A percentile compares a stretch with the other conserved stretches of the same genome.
phyloP scores from a whole-genome alignment of 2,329 filamentous ascomycete genomes.

The Kalaharituber pfeilii region DNA sequence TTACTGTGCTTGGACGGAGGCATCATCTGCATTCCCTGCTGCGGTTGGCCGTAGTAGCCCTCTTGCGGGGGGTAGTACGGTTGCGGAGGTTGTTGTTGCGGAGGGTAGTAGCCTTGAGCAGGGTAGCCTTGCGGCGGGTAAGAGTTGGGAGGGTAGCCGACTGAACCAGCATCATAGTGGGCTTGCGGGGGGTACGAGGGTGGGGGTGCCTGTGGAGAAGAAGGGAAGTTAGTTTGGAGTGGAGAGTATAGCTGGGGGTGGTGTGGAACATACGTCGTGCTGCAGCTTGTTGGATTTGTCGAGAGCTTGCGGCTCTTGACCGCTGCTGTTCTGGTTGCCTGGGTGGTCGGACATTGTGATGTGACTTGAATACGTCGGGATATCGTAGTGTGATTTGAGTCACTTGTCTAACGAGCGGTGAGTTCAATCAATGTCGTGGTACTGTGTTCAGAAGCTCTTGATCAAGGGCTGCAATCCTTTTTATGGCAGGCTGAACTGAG shows the following conservation, averaged over 20 bases:
- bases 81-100: constrained; percentile 4
- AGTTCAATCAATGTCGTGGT: too few relatives aligned
- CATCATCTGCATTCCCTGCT: constrained; percentile 13
- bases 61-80: constrained; percentile 2
- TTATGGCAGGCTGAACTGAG: too few relatives aligned
- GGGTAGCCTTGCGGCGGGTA: background rate
- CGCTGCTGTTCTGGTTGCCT: background rate
- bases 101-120: constrained; percentile 2
- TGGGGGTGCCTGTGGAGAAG: background rate
- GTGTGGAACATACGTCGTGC: background rate
- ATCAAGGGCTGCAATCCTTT: too few relatives aligned
- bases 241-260: background rate
- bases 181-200: background rate
- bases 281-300: background rate
- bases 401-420: too few relatives aligned
- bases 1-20: constrained; percentile 2
- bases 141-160: background rate
- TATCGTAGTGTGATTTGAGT: too few relatives aligned
- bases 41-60: constrained; percentile 1
- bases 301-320: background rate
- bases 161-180: background rate
- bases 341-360: background rate
- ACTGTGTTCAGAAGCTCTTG: too few relatives aligned
- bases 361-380: too few relatives aligned
- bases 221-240: background rate